Percentiles rank a stretch among this genome's conserved stretches.
Evolutionary conservation across 2,329 filamentous ascomycete genomes (phyloP).

Genomic region (Botrytis sinoallii): DNA sequence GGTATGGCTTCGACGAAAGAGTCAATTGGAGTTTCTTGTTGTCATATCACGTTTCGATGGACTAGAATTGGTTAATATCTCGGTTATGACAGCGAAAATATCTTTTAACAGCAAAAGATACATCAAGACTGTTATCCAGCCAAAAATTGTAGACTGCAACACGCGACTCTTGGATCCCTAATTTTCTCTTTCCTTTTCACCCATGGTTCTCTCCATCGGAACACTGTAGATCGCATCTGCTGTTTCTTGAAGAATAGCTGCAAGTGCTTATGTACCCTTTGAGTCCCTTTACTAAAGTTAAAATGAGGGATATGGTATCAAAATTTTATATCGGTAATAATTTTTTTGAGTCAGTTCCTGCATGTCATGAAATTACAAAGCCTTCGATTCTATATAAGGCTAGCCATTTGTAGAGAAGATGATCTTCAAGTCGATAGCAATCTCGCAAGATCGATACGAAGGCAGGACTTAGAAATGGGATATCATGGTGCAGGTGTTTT

Average conservation of each 20-base stretch:
- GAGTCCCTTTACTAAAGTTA: accelerated
- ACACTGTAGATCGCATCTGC: too few species aligned
- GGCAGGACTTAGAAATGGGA: too few species aligned
- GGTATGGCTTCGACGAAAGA: accelerated
- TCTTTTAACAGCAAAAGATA: not conserved
- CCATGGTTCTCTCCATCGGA: not conserved
- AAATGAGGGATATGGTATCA: too few species aligned
- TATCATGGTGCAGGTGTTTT: too few species aligned
- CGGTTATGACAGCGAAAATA: not conserved
- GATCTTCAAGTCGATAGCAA: too few species aligned
- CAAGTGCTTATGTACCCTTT: not conserved
- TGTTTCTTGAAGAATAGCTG: accelerated
- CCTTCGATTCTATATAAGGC: too few species aligned
- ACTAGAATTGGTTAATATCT: not conserved
- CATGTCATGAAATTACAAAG: too few species aligned
- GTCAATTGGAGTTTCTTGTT: not conserved
- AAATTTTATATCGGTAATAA: too few species aligned
- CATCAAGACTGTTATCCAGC: not conserved
- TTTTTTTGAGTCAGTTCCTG: too few species aligned
- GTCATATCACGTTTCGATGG: accelerated
- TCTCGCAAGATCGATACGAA: too few species aligned
- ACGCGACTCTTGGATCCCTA: not conserved
- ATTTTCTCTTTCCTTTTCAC: too few species aligned
- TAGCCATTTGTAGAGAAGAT: too few species aligned
- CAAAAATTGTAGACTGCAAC: not conserved